A percentile compares a stretch with the other conserved stretches of the same genome.
phyloP scores from a whole-genome alignment of 169 alveolate genomes.

The Theileria parva region DNA sequence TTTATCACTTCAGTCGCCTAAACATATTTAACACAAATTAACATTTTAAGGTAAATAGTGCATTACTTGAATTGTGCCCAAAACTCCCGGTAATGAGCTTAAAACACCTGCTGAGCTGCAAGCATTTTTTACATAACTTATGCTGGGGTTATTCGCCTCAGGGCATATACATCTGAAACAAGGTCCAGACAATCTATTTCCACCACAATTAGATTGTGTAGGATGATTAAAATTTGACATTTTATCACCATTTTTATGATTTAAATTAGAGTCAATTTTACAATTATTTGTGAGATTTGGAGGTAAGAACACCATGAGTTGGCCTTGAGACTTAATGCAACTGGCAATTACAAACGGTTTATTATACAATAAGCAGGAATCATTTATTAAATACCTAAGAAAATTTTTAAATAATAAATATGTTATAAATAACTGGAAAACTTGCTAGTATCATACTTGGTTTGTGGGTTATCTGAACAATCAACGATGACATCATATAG shows the following conservation, averaged over 20 bases:
- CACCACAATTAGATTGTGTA: too few species aligned
- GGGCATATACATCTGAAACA: conserved; percentile 72
- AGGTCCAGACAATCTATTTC: conserved; percentile 20
- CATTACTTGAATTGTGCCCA: conserved; percentile 70
- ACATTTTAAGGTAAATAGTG: neutral
- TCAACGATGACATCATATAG: conserved; percentile 73
- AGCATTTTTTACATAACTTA: conserved; percentile 42
- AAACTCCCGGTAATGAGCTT: conserved; percentile 74
- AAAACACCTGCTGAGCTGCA: conserved; percentile 75
- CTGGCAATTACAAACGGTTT: conserved; percentile 72
- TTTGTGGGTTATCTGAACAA: conserved; percentile 73
- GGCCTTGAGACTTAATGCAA: conserved; percentile 75
- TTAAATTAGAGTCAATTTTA: neutral
- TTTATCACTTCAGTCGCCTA: conserved; percentile 74
- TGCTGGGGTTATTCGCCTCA: conserved; percentile 52
- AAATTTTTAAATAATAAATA: neutral
- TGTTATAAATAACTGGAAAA: neutral
- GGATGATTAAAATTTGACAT: neutral
- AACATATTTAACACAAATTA: neutral
- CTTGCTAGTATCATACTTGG: conserved; percentile 16
- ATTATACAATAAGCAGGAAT: conserved; percentile 68
- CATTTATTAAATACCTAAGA: conserved; percentile 70
- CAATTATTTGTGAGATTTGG: conserved; percentile 11
- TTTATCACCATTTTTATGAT: conserved; percentile 5
- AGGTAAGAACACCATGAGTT: conserved; percentile 60